phyloP scores from a whole-genome alignment of 495 filamentous ascomycete species.

The Thermothielavioides terrestris region DNA sequence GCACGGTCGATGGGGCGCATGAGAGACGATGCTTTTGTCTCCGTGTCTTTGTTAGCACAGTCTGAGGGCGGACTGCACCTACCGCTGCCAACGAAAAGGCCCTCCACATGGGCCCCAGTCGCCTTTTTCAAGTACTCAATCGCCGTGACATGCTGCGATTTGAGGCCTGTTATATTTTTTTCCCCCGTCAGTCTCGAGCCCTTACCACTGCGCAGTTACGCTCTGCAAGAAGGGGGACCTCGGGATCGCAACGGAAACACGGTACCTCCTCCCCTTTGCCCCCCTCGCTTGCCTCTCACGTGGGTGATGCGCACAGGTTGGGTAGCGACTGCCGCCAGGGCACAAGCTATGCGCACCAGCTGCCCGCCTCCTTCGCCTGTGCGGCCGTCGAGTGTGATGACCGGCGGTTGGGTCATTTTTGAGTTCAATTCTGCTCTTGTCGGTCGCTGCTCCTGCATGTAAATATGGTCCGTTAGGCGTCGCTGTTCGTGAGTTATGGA shows the following conservation, averaged over 20 bases:
- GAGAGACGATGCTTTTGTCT: too few relatives aligned
- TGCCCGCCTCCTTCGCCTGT: conserved; percentile 84
- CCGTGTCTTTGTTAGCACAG: too few relatives aligned
- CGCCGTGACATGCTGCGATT: conserved; percentile 63
- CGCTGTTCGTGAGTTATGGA: too few relatives aligned
- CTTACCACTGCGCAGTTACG: too few relatives aligned
- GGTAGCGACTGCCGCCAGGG: conserved; percentile 57
- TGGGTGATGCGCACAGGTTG: conserved; percentile 56
- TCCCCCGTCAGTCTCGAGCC: too few relatives aligned
- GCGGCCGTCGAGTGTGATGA: conserved; percentile 51
- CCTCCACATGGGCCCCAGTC: conserved; percentile 50
- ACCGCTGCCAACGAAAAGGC: conserved; percentile 46
- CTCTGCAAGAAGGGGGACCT: too few relatives aligned
- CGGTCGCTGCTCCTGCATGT: neutral
- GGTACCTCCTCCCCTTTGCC: conserved; percentile 34
- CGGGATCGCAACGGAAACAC: neutral
- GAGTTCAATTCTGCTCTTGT: conserved; percentile 17
- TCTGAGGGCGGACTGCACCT: too few relatives aligned
- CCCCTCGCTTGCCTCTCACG: conserved; percentile 58
- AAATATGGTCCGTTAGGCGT: too few relatives aligned
- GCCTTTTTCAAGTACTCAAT: conserved; percentile 57
- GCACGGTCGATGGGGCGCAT: too few relatives aligned
- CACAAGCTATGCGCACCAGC: conserved; percentile 63
- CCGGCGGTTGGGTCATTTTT: too few relatives aligned
- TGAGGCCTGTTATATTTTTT: conserved; percentile 46